phyloP scores from a whole-genome alignment of 495 filamentous ascomycete genomes.

The Saxispiralis lemnorum region DNA sequence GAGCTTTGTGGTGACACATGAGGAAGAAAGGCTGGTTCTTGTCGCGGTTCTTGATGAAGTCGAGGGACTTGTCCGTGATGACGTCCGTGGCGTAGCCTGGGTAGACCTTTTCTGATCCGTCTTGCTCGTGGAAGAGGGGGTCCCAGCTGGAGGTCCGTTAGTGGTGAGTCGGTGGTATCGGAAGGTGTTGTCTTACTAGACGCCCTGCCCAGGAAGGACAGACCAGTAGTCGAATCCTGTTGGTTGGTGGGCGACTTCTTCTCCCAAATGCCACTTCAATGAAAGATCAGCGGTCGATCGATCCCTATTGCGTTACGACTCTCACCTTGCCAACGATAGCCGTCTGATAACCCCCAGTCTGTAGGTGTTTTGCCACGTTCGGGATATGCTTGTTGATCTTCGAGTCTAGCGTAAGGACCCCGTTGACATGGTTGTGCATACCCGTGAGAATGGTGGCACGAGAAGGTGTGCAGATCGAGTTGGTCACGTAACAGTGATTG shows the following conservation, averaged over 20 bases:
- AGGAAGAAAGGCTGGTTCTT: constrained; percentile 27
- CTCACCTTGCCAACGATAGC: constrained; percentile 27
- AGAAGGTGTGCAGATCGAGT: constrained; percentile 30
- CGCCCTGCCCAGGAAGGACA: not conserved
- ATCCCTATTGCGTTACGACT: too few relatives aligned
- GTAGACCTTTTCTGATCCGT: constrained; percentile 13
- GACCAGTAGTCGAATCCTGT: constrained; percentile 30
- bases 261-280: constrained; percentile 26
- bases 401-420: constrained; percentile 26
- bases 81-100: constrained; percentile 29
- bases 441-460: constrained; percentile 29
- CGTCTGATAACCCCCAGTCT: constrained; percentile 27
- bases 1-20: constrained; percentile 34
- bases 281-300: too few relatives aligned
- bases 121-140: constrained; percentile 23
- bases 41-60: constrained; percentile 23
- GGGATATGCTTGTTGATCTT: constrained; percentile 29
- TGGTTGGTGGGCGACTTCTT: constrained; percentile 26
- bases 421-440: constrained; percentile 31
- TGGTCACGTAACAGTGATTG: constrained; percentile 33
- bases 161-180: too few relatives aligned
- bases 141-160: constrained; percentile 13
- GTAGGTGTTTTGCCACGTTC: constrained; percentile 28
- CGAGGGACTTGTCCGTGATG: constrained; percentile 27
- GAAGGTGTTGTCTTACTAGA: too few relatives aligned